Evolutionary conservation across 2,329 filamentous ascomycete genomes (phyloP).

Genomic region (Sphaerulina vaccinii): DNA sequence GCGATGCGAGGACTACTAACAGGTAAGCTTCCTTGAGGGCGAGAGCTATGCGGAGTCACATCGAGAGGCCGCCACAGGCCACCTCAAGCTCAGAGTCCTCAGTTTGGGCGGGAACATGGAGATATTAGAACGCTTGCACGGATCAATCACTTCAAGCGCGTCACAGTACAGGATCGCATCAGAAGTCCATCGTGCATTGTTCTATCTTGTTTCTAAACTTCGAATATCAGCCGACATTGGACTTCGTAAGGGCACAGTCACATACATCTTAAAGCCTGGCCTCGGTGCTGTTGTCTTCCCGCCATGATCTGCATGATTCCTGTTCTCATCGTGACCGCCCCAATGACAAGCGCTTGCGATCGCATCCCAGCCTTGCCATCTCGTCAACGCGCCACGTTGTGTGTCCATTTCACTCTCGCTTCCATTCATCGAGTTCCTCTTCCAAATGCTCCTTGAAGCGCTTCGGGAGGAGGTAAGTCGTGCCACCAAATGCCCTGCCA

Average conservation of each 20-base stretch:
- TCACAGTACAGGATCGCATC: background rate
- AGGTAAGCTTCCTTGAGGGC: conserved; percentile 5
- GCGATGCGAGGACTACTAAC: conserved; percentile 5
- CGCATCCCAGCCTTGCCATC: background rate
- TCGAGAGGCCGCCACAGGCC: background rate
- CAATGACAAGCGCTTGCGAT: background rate
- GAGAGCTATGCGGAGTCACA: conserved; percentile 3
- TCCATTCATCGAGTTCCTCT: conserved; percentile 75
- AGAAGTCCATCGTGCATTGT: background rate
- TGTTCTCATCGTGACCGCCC: background rate
- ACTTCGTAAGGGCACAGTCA: background rate
- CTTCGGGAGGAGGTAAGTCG: too few relatives aligned
- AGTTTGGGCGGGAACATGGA: background rate
- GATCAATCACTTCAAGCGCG: background rate
- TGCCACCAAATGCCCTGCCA: conserved; percentile 68
- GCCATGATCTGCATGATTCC: background rate
- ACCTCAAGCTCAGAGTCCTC: background rate
- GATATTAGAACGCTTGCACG: too few relatives aligned
- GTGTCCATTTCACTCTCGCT: conserved; percentile 50
- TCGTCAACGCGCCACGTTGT: too few relatives aligned
- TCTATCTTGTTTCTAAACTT: background rate
- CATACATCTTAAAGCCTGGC: background rate
- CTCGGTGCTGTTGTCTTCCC: background rate
- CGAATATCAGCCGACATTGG: background rate
- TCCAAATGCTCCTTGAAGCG: conserved; percentile 73